A percentile compares a stretch with the other conserved stretches of the same genome.
Conservation (phyloP, 352 stramenopile genomes). For the Phytopythium vexans region DNA sequence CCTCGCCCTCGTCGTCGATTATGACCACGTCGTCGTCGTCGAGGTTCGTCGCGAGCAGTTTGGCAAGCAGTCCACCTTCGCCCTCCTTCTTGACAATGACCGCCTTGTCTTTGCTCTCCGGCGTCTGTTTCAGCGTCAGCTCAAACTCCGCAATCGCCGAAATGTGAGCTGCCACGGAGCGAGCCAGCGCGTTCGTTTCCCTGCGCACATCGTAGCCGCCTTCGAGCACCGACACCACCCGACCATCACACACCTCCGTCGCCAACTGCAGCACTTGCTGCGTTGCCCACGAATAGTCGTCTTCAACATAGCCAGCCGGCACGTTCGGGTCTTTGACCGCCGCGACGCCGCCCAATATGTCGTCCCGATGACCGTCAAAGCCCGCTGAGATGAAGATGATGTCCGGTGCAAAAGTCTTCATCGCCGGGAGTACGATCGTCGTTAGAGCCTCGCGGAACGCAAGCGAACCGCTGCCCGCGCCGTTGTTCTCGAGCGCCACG, state of each 20-base stretch:
- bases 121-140: conserved; percentile 19
- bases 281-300: conserved; percentile 82
- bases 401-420: conserved; percentile 67
- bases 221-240: conserved; percentile 84
- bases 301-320: conserved; percentile 76
- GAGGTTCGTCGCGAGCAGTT: conserved; percentile 50
- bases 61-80: conserved; percentile 30
- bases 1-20: conserved; percentile 50
- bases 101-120: conserved; percentile 7
- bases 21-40: conserved; percentile 45
- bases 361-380: conserved; percentile 86
- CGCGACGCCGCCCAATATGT: conserved; percentile 75
- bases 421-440: conserved; percentile 69
- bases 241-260: conserved; percentile 71
- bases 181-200: conserved; percentile 80
- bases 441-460: conserved; percentile 62
- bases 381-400: conserved; percentile 88
- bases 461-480: conserved; percentile 55
- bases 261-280: conserved; percentile 74
- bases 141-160: conserved; percentile 68
- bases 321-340: conserved; percentile 77
- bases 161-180: conserved; percentile 78
- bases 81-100: conserved; percentile 24
- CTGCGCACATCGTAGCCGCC: conserved; percentile 80
- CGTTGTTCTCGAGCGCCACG: conserved; percentile 72